Conservation (phyloP, 306 rosid species). For the Cajanus cajan region DNA sequence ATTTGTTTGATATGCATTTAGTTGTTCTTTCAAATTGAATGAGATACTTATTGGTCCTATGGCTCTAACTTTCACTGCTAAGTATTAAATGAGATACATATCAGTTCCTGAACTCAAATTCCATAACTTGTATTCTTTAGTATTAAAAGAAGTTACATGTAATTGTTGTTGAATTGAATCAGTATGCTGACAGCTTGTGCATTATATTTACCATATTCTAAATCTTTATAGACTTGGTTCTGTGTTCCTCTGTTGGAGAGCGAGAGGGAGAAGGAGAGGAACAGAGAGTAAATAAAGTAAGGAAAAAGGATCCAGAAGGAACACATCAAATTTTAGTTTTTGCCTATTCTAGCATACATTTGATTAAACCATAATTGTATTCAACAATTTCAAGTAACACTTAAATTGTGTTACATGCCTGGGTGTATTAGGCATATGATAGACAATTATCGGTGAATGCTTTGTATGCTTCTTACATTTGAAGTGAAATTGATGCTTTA, state of each 20-base stretch:
- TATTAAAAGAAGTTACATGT: background rate
- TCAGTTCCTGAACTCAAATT: constrained; percentile 6
- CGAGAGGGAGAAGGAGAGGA: background rate
- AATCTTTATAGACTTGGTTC: background rate
- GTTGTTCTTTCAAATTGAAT: constrained; percentile 20
- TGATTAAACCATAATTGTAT: constrained; percentile 19
- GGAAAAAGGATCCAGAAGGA: constrained; percentile 12
- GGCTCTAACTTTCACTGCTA: constrained; percentile 12
- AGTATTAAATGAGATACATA: background rate
- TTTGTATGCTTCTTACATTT: constrained; percentile 13
- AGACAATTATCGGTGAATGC: constrained; percentile 14
- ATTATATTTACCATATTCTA: background rate
- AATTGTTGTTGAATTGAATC: background rate
- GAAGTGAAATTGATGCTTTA: constrained; percentile 22
- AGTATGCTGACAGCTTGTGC: background rate
- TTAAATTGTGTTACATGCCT: background rate
- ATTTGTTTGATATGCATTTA: constrained; percentile 19
- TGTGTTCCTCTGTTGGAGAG: constrained; percentile 11
- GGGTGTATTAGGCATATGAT: background rate
- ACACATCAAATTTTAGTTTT: background rate
- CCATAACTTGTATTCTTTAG: background rate
- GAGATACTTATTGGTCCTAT: constrained; percentile 13
- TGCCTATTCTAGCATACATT: constrained; percentile 9
- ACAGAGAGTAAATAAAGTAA: background rate
- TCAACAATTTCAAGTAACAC: background rate